Evolutionary conservation across 768 basidiomycete genomes (phyloP).

Genomic region (Pleurotus djamor): DNA sequence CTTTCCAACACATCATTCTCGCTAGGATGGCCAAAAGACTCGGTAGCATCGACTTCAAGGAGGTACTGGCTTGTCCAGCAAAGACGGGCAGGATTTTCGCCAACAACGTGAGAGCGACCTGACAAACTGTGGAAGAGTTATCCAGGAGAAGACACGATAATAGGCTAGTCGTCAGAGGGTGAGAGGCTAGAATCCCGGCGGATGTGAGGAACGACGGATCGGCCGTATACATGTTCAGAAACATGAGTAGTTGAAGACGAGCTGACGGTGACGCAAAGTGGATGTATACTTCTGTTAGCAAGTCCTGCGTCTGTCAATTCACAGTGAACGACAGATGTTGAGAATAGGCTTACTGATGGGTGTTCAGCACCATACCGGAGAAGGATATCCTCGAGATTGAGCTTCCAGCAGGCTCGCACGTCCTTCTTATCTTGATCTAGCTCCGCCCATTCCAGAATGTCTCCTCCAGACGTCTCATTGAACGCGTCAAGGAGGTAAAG

Average conservation of each 20-base stretch:
- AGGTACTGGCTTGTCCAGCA: conserved; percentile 57
- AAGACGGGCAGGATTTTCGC: conserved; percentile 75
- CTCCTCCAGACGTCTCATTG: conserved; percentile 71
- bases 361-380: conserved; percentile 59
- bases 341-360: conserved; percentile 53
- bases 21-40: conserved; percentile 66
- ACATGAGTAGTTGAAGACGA: conserved; percentile 67
- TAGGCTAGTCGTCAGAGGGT: conserved; percentile 65
- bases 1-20: conserved; percentile 75
- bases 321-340: not conserved
- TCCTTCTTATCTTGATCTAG: conserved; percentile 62
- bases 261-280: conserved; percentile 60
- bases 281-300: conserved; percentile 63
- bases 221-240: conserved; percentile 64
- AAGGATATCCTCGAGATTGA: conserved; percentile 75
- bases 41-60: conserved; percentile 61
- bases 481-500: conserved; percentile 76
- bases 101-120: conserved; percentile 59
- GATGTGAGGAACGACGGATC: conserved; percentile 48
- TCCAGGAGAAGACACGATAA: conserved; percentile 70
- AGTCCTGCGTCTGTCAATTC: conserved; percentile 45
- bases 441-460: conserved; percentile 73
- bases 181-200: conserved; percentile 46
- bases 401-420: conserved; percentile 66
- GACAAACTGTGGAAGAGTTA: conserved; percentile 69